Conservation (phyloP, 768 basidiomycete species). For the Leccinum barrowsii region DNA sequence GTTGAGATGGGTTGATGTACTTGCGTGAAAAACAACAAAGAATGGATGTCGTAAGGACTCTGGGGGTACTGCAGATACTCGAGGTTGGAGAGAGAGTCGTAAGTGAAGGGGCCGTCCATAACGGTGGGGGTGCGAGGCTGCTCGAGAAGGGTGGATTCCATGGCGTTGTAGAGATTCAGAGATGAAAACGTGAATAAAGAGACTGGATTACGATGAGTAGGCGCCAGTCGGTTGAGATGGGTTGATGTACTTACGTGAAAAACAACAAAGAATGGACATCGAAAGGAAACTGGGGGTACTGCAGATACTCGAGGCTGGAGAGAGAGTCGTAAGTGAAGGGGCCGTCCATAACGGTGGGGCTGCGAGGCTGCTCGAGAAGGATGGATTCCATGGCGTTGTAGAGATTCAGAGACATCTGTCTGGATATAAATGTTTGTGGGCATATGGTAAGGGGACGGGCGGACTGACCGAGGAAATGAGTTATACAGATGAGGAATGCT, state of each 20-base stretch:
- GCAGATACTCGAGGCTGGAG: conserved; percentile 40
- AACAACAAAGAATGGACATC: no score
- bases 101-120: conserved; percentile 46
- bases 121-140: conserved; percentile 49
- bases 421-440: no score
- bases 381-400: conserved; percentile 43
- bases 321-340: conserved; percentile 46
- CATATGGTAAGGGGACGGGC: no score
- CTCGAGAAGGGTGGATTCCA: conserved; percentile 52
- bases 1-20: no score
- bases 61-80: no score
- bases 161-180: conserved; percentile 35
- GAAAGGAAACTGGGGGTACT: no score
- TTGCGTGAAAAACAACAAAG: no score
- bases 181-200: conserved; percentile 33
- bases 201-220: conserved; percentile 17
- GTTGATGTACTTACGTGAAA: no score
- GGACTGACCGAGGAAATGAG: no score
- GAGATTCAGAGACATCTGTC: conserved; percentile 33
- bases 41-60: no score
- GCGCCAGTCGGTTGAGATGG: no score
- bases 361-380: conserved; percentile 47
- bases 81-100: conserved; percentile 43
- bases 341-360: conserved; percentile 49
- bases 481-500: no score